Evolutionary conservation across 2,329 filamentous ascomycete species (phyloP), one percentile per base, ranked within the genome.

Genomic region (Aspergillus ibericus): DNA sequence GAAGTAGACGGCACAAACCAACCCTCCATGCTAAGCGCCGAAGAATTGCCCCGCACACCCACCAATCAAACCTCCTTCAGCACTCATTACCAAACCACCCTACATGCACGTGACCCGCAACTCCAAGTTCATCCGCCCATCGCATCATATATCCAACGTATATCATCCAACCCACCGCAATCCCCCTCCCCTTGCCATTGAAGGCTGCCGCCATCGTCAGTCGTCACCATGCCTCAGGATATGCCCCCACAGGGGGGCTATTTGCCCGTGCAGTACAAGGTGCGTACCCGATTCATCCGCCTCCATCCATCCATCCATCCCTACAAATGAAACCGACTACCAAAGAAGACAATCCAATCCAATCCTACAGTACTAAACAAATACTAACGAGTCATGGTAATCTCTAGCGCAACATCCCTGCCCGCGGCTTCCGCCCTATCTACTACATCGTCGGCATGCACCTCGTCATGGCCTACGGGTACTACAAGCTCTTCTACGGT

Each of bases 161-260:
- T n/a, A 18, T 42, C 40, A 34, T 36, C 32, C 59, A 61, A 58
- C 56, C 62, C 67, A 61, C 60, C 65, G 62, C 60, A 22, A 60
- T 57, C 57, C 62, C 27, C n/a, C 27, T 20, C 36, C 62, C 58
- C 54, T 57, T 53, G 61, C 58, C 60, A 64, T 62, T 62, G 63
- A 62, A 65, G 64, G 55, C 59, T 60, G 59, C 58, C 59, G 59
- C 55, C 36, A 47, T 56, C 54, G 53, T 53, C 62, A 61, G 59
- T 60, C 61, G 55, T 55, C 71, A 88, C 66, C 74, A 97, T 98
- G 93, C 88, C 90, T 82, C 93, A 98, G 85, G 95, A 99, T 84
- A 91, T 99, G 87, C 95, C 95, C 82, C 95, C 95, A 70, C 78
- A 80, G 74, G 95, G 93, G 82, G 95, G 95, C 84, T 99, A 99